Evolutionary conservation across 768 basidiomycete species (phyloP), one percentile per base, ranked within the genome.

Genomic region (Pisolithus marmoratus): DNA sequence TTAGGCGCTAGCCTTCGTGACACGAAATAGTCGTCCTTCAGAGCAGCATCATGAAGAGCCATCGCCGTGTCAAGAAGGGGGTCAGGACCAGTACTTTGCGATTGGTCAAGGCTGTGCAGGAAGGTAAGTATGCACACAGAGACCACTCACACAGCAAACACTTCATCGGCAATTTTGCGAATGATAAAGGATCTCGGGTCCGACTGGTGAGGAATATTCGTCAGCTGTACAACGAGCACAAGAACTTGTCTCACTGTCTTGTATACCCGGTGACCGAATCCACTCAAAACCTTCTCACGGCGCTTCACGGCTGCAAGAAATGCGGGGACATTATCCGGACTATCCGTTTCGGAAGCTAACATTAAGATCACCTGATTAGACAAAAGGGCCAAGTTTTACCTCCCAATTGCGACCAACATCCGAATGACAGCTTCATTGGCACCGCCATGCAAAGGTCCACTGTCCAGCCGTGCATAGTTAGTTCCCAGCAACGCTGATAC

Each of bases 371-470:
- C 34, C 34, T 5, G n/a, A 6, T 42, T 9, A 22, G 9, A 42
- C 8, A 14, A 6, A 14, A 24, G 4, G 27, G 3, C 17, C 20
- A 24, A 23, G 5, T 24, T 27, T 47, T 60, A 88, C 81, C 81
- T 82, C 60, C 90, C 92, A 55, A 95, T 93, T 1, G 88, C 84
- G 40, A 91, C 78, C 38, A 95, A 74, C 94, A 95, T 95, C 14
- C 94, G 84, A 62, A 95, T 92, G 54, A 95, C 93, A 5, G 93
- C 91, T 67, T 95, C 92, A 59, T 93, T 93, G 3, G 92, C 93
- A 48, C 92, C 91, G 57, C 90, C 89, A 19, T 67, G 66, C 23
- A 67, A 63, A 79, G 63, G 48, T 29, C 52, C 50, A 38, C 55
- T 68, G 45, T n/a, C 38, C 14, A 14, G 11, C 5, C 9, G 22